Evolutionary conservation across 2,329 filamentous ascomycete genomes (phyloP), one percentile per base, ranked within the genome.

Genomic region (Colletotrichum incanum): DNA sequence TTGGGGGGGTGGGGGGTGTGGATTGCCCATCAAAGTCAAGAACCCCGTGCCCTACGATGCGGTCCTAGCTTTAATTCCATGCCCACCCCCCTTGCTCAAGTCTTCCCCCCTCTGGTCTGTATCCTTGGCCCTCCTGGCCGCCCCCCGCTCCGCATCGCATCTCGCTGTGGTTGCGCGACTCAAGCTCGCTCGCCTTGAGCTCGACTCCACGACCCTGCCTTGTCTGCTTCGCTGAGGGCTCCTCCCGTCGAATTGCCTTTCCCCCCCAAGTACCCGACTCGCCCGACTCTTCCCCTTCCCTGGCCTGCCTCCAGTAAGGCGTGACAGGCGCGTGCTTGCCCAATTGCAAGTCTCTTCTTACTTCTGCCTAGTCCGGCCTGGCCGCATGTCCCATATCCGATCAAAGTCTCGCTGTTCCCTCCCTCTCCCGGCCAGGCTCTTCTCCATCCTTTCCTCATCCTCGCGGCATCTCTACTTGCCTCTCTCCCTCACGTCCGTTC

Each of bases 321-420:
- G 65, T 50, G 47, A 66, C 47, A 55, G 23, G 60, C 37, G 47
- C 47, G 34, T 39, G 31, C 34, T 50, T 41, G 23, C 34, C 43
- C 37, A 63, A 37, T 50, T 26, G 37, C 39, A 37, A 43, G n/a
- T 26, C 39, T 66, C 62, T 55, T 61, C 26, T 58, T 26, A 71
- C 50, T 63, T 56, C 61, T 60, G 66, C 41, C 54, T 70, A 61
- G 67, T 56, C 71, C 37, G 67, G 67, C 67, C 71, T 52, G 61
- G 67, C 56, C 66, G 61, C 31, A 28, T 59, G 58, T 71, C 56
- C 71, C 71, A 73, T 65, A 56, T 73, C 61, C 71, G 66, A 71
- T 73, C 61, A 65, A 70, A 70, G 67, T 71, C 67, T 66, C 71
- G 65, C 67, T 52, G 58, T 72, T 39, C 62, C 50, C 50, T 70